Evolutionary conservation across 2,329 filamentous ascomycete species (phyloP).

Genomic region (Ophiostoma fasciatum): DNA sequence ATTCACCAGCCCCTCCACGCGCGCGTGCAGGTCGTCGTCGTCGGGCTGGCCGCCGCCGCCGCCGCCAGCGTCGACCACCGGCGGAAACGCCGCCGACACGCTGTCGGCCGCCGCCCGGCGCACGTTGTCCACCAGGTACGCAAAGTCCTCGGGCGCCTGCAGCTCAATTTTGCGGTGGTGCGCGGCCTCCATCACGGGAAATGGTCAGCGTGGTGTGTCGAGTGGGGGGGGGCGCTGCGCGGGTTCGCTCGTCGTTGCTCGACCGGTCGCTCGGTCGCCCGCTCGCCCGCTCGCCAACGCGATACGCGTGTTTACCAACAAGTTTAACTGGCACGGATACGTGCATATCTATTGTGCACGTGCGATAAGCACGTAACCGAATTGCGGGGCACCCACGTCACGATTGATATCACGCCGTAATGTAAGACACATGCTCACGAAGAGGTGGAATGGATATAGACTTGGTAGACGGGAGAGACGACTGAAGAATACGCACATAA

Average conservation of each 20-base stretch:
- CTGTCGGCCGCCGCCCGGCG: conserved; percentile 52
- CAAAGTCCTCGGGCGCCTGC: conserved; percentile 58
- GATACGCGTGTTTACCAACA: not conserved
- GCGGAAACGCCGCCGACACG: conserved; percentile 53
- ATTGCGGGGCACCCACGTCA: too few relatives aligned
- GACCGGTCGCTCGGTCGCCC: too few relatives aligned
- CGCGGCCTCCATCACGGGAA: conserved; percentile 19
- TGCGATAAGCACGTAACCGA: not conserved
- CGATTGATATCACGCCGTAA: too few relatives aligned
- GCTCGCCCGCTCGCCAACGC: too few relatives aligned
- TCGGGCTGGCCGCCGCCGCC: conserved; percentile 17
- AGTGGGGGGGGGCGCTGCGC: too few relatives aligned
- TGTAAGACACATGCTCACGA: too few relatives aligned
- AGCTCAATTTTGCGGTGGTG: conserved; percentile 64
- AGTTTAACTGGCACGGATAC: not conserved
- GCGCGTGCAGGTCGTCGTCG: conserved; percentile 41
- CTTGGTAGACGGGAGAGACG: too few relatives aligned
- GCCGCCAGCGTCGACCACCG: conserved; percentile 31
- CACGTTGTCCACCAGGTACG: conserved; percentile 55
- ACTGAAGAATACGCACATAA: too few relatives aligned
- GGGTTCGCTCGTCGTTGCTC: too few relatives aligned
- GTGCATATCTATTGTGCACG: not conserved
- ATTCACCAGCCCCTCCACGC: conserved; percentile 45
- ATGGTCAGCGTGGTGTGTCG: too few relatives aligned
- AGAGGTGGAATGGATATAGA: too few relatives aligned